These are phyloP conservation scores for Taiozyma sp. DNA, from an alignment of 1,139 yeast species.

Conservation along the genomic window DNA sequence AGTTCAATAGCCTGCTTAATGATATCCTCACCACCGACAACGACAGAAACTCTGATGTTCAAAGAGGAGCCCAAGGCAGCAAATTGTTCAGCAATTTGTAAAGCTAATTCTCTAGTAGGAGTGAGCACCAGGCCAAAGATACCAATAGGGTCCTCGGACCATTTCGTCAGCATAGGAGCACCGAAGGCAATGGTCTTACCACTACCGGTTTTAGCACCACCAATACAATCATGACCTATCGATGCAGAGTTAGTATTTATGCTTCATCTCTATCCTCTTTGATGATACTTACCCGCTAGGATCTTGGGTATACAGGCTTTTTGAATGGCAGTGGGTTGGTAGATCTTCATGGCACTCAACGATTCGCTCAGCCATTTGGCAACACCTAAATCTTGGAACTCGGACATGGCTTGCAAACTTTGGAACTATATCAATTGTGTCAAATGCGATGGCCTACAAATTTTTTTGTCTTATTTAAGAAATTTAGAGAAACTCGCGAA, in stretches of 20 bases:
- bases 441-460: background rate
- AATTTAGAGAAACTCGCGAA: background rate
- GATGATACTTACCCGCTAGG: conserved; percentile 38
- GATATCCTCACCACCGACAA: conserved; percentile 96
- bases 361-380: conserved; percentile 86
- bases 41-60: conserved; percentile 73
- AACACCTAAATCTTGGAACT: conserved; percentile 64
- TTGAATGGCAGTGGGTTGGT: conserved; percentile 83
- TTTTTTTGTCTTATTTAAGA: background rate
- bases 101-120: conserved; percentile 93
- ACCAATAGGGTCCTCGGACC: conserved; percentile 96
- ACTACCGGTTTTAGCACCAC: conserved; percentile 98
- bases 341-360: conserved; percentile 72
- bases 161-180: conserved; percentile 87
- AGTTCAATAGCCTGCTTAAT: conserved; percentile 78
- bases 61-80: conserved; percentile 86
- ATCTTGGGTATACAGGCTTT: conserved; percentile 84
- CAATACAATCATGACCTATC: conserved; percentile 77
- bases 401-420: conserved; percentile 7
- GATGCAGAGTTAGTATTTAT: background rate
- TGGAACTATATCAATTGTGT: background rate
- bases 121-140: conserved; percentile 85
- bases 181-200: conserved; percentile 98
- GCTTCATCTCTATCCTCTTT: background rate
- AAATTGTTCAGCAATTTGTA: conserved; percentile 96